Conservation (phyloP, 148 eudicot species). For the Persicaria maculosa region DNA sequence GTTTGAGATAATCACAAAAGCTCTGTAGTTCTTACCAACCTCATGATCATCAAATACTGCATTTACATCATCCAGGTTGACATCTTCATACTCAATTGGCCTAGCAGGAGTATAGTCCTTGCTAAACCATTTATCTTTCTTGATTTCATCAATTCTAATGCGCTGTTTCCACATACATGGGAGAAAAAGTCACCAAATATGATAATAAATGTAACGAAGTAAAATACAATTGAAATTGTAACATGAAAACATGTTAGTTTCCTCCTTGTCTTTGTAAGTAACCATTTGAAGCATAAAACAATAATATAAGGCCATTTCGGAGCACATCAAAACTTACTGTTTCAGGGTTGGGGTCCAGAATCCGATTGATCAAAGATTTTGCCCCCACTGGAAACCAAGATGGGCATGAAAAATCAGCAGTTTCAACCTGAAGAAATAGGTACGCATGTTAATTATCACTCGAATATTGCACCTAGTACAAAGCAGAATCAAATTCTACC, state of each 20-base stretch:
- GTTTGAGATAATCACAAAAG: no score
- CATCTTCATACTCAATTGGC: constrained; percentile 73
- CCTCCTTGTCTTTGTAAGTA: no score
- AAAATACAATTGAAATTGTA: no score
- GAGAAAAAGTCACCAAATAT: no score
- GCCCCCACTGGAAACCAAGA: constrained; percentile 92
- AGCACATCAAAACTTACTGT: constrained; percentile 38
- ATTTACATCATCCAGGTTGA: constrained; percentile 89
- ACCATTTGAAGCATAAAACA: no score
- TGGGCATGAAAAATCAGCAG: constrained; percentile 83
- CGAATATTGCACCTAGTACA: not conserved
- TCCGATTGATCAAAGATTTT: constrained; percentile 69
- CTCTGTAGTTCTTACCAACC: constrained; percentile 32
- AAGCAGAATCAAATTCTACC: no score
- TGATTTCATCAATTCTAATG: constrained; percentile 72
- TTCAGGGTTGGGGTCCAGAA: constrained; percentile 85
- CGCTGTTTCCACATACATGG: constrained; percentile 39
- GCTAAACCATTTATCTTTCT: constrained; percentile 85
- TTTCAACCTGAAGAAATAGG: constrained; percentile 52
- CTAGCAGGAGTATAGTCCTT: constrained; percentile 70
- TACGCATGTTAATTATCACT: not conserved
- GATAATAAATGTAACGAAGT: no score
- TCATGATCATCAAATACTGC: constrained; percentile 88
- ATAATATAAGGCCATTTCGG: no score
- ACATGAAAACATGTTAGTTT: no score